phyloP scores from a whole-genome alignment of 768 basidiomycete genomes.

The Trametes sanguinea region DNA sequence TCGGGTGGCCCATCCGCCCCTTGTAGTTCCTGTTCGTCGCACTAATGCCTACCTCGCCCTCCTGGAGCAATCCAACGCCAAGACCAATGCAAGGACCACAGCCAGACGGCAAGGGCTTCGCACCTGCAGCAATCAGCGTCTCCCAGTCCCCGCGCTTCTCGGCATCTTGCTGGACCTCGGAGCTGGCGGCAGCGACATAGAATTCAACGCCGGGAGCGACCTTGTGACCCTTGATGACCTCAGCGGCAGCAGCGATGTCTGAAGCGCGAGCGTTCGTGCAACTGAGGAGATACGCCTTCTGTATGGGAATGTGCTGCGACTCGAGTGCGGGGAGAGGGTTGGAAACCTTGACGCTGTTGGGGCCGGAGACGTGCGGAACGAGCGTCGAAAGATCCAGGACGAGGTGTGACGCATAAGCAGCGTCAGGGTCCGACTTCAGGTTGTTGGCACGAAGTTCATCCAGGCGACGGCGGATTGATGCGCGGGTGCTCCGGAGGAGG shows the following conservation, averaged over 20 bases:
- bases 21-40: conserved; percentile 99
- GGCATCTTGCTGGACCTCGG: conserved; percentile 86
- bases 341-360: conserved; percentile 97
- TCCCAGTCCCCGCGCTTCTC: conserved; percentile 90
- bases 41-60: conserved; percentile 94
- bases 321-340: conserved; percentile 88
- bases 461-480: conserved; percentile 74
- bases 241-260: conserved; percentile 90
- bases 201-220: conserved; percentile 92
- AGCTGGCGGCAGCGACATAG: conserved; percentile 95
- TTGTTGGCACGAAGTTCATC: conserved; percentile 56
- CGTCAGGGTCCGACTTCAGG: conserved; percentile 73
- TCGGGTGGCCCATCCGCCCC: conserved; percentile 96
- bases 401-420: conserved; percentile 84
- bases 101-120: conserved; percentile 90
- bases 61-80: conserved; percentile 88
- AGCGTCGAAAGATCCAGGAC: conserved; percentile 91
- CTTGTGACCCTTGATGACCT: conserved; percentile 78
- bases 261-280: conserved; percentile 98
- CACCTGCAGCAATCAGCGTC: conserved; percentile 81
- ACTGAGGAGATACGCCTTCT: conserved; percentile 98
- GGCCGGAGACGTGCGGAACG: conserved; percentile 94
- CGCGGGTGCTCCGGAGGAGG: conserved; percentile 82
- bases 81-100: conserved; percentile 99
- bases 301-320: conserved; percentile 71